A percentile compares a stretch with the other conserved stretches of the same genome.
Evolutionary conservation across 2,329 filamentous ascomycete species (phyloP).

Genomic region (Exserohilum rostratum): DNA sequence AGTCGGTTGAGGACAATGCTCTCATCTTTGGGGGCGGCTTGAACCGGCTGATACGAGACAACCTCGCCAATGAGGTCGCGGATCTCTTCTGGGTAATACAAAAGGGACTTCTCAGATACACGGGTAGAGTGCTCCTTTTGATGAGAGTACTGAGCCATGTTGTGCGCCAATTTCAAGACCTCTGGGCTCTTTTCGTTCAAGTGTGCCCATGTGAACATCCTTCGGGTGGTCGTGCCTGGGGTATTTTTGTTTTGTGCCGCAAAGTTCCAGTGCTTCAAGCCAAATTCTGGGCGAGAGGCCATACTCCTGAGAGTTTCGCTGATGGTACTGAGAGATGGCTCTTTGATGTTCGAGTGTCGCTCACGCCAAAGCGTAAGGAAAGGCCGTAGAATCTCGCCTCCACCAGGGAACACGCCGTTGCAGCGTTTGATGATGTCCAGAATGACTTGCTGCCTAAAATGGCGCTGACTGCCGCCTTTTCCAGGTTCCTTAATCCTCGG

Average conservation of each 20-base stretch:
- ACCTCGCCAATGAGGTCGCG: conserved; percentile 31
- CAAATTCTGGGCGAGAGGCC: conserved; percentile 52
- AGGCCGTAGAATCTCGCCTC: conserved; percentile 61
- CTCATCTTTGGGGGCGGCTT: conserved; percentile 36
- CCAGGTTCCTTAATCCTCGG: conserved; percentile 7
- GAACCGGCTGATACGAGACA: conserved; percentile 23
- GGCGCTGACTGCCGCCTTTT: conserved; percentile 22
- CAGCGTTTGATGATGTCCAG: conserved; percentile 61
- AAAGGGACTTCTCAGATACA: conserved; percentile 28
- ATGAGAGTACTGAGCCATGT: conserved; percentile 54
- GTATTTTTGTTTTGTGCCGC: conserved; percentile 24
- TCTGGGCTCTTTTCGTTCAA: conserved; percentile 53
- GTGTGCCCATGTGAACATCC: conserved; percentile 56
- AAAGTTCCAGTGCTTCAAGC: conserved; percentile 57
- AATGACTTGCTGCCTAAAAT: conserved; percentile 53
- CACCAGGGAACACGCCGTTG: conserved; percentile 62
- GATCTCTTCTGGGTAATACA: conserved; percentile 43
- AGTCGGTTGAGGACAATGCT: conserved; percentile 32
- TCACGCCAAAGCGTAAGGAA: conserved; percentile 61
- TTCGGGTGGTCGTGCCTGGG: conserved; percentile 53
- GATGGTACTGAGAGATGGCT: conserved; percentile 61
- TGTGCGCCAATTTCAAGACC: conserved; percentile 57
- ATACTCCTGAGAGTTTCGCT: conserved; percentile 58
- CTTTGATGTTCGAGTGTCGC: conserved; percentile 43
- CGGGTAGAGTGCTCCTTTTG: conserved; percentile 6